These are phyloP conservation scores for Candida oleophila DNA, from an alignment of 805 yeast species.

Conservation along the genomic window DNA sequence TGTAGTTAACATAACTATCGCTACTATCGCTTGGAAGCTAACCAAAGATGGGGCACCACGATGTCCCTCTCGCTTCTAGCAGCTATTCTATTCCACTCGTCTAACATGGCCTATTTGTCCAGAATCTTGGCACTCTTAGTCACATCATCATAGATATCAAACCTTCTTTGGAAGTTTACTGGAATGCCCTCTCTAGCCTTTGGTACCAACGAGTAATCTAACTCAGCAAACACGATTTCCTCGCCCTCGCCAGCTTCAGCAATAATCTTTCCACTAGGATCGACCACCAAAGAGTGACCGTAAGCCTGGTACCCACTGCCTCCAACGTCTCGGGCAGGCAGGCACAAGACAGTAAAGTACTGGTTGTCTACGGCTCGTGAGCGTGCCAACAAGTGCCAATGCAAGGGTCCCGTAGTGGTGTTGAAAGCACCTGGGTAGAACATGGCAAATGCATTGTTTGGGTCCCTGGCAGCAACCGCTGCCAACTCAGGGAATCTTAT, in stretches of 20 bases:
- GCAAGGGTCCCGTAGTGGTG: constrained; percentile 81
- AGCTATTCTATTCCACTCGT: neutral
- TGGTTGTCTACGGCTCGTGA: constrained; percentile 77
- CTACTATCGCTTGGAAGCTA: no score
- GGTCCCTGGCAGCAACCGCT: constrained; percentile 57
- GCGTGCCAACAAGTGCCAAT: constrained; percentile 75
- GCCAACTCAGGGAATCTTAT: constrained; percentile 80
- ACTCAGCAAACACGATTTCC: constrained; percentile 41
- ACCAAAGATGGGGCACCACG: no score
- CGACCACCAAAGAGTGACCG: constrained; percentile 46
- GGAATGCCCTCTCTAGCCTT: constrained; percentile 42
- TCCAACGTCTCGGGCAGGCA: constrained; percentile 80
- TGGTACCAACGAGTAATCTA: constrained; percentile 39
- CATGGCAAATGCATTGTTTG: constrained; percentile 69
- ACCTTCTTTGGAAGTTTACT: constrained; percentile 42
- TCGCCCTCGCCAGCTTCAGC: constrained; percentile 49
- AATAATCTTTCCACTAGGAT: constrained; percentile 40
- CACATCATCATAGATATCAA: constrained; percentile 40
- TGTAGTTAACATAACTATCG: no score
- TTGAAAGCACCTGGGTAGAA: constrained; percentile 83
- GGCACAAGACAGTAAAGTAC: constrained; percentile 70
- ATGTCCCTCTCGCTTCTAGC: no score
- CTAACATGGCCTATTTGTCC: constrained; percentile 2
- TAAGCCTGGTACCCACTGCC: constrained; percentile 44
- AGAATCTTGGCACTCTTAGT: constrained; percentile 10